Evolutionary conservation across 1,139 yeast genomes (phyloP).

Genomic region (Pichia sp.): DNA sequence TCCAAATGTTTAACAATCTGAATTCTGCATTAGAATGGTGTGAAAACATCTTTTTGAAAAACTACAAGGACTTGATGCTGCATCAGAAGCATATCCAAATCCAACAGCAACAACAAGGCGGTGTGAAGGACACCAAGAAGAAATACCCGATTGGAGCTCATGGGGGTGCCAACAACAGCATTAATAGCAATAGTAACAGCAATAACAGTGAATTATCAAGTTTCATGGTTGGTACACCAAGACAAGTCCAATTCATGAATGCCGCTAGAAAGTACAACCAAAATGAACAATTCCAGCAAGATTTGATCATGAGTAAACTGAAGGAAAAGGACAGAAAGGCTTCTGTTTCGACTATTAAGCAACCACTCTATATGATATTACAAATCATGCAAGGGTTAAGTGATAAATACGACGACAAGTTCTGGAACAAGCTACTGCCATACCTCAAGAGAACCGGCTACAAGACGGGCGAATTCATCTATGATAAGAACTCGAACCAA

Average conservation of each 20-base stretch:
- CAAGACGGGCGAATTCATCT: constrained; percentile 45
- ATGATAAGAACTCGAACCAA: constrained; percentile 41
- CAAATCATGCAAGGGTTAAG: constrained; percentile 71
- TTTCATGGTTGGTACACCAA: constrained; percentile 52
- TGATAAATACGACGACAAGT: constrained; percentile 50
- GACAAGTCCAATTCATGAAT: constrained; percentile 57
- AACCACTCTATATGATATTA: constrained; percentile 66
- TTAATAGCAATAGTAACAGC: no score
- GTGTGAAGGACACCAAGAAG: constrained; percentile 12
- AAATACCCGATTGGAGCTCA: constrained; percentile 16
- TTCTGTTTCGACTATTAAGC: constrained; percentile 15
- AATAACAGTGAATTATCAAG: constrained; percentile 2
- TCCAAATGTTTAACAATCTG: constrained; percentile 68
- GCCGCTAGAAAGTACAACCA: constrained; percentile 54
- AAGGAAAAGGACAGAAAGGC: constrained; percentile 4
- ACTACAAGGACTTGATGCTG: constrained; percentile 45
- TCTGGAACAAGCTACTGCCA: constrained; percentile 60
- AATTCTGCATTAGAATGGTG: constrained; percentile 96
- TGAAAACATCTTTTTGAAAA: constrained; percentile 81
- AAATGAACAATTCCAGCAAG: constrained; percentile 26
- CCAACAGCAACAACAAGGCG: not conserved
- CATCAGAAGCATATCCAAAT: constrained; percentile 1
- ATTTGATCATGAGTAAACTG: constrained; percentile 11
- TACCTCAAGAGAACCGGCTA: constrained; percentile 51
- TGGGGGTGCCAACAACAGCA: constrained; percentile 8